phyloP scores from a whole-genome alignment of 257 asterid species.

The Solanum lycopersicoides region DNA sequence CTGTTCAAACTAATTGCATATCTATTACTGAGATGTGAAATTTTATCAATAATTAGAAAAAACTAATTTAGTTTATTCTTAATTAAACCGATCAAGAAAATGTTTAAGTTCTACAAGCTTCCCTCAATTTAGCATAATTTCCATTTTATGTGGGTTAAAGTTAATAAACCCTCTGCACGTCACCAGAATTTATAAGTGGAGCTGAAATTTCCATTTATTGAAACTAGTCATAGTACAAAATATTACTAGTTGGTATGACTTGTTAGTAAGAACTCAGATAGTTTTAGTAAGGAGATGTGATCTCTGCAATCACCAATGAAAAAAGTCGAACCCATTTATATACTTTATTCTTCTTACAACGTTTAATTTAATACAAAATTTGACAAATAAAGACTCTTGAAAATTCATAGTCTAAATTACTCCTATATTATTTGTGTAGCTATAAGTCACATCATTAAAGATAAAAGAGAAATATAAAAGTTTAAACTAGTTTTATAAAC shows the following conservation, averaged over 20 bases:
- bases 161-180: neutral
- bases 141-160: neutral
- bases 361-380: too few species aligned
- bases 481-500: too few species aligned
- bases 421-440: too few species aligned
- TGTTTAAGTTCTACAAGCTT: neutral
- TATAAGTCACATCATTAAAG: neutral
- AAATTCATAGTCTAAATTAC: too few species aligned
- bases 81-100: neutral
- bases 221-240: neutral
- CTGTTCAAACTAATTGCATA: neutral
- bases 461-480: too few species aligned
- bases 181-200: neutral
- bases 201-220: neutral
- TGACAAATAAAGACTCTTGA: too few species aligned
- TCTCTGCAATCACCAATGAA: neutral
- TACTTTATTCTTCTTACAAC: too few species aligned
- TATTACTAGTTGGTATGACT: neutral
- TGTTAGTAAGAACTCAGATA: neutral
- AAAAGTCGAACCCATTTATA: neutral
- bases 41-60: neutral
- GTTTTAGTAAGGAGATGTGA: neutral
- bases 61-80: neutral
- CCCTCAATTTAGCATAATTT: neutral
- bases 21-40: neutral